Evolutionary conservation across 2,329 filamentous ascomycete genomes (phyloP).

Genomic region (Cladorrhinum sp.): DNA sequence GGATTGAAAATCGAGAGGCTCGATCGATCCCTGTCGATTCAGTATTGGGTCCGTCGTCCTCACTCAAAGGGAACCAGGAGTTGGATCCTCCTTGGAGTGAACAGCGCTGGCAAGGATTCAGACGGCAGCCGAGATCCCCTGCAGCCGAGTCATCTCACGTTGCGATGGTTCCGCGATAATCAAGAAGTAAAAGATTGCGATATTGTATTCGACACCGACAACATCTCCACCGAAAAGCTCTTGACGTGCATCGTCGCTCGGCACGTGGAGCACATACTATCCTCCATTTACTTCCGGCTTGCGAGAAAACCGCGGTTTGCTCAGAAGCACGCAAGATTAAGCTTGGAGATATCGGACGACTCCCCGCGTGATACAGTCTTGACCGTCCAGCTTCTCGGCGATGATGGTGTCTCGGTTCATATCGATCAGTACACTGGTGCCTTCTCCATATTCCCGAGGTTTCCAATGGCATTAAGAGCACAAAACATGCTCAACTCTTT

Average conservation of each 20-base stretch:
- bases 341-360: conserved; percentile 53
- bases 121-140: conserved; percentile 39
- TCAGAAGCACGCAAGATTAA: conserved; percentile 55
- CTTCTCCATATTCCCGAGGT: conserved; percentile 66
- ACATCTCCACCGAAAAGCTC: conserved; percentile 70
- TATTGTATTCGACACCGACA: conserved; percentile 63
- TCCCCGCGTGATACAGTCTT: conserved; percentile 68
- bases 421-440: conserved; percentile 78
- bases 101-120: conserved; percentile 51
- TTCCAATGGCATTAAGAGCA: conserved; percentile 50
- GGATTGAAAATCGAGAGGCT: conserved; percentile 74
- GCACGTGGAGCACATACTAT: conserved; percentile 71
- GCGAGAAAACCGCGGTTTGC: conserved; percentile 58
- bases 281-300: conserved; percentile 61
- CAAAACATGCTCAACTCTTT: conserved; percentile 64
- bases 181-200: conserved; percentile 67
- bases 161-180: conserved; percentile 83
- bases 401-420: conserved; percentile 57
- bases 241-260: conserved; percentile 70
- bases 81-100: conserved; percentile 86
- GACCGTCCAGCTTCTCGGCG: conserved; percentile 65
- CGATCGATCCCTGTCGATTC: conserved; percentile 77
- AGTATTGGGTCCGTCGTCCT: conserved; percentile 75
- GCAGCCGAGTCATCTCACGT: conserved; percentile 52
- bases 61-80: conserved; percentile 60